Evolutionary conservation across 805 yeast species (phyloP).

Genomic region (Nakazawaea holstii): DNA sequence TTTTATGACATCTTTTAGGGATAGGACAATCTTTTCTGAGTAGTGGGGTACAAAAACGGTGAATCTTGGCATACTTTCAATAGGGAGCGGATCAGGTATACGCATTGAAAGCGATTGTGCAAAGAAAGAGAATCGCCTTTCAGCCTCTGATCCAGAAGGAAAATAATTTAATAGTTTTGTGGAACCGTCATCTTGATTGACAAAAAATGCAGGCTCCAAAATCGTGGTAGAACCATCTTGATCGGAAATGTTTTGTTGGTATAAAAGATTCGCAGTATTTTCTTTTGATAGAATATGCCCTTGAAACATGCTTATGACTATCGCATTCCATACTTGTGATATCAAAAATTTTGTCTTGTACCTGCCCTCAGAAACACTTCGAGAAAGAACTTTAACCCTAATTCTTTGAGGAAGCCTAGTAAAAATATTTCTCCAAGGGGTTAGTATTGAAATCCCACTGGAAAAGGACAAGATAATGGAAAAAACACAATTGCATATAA

Average conservation of each 20-base stretch:
- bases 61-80: constrained; percentile 42
- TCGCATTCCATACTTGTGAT: constrained; percentile 51
- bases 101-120: constrained; percentile 47
- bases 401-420: constrained; percentile 46
- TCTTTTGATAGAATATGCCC: constrained; percentile 49
- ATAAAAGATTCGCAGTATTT: constrained; percentile 32
- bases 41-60: constrained; percentile 50
- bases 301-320: constrained; percentile 47
- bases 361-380: constrained; percentile 39
- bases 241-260: constrained; percentile 45
- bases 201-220: constrained; percentile 40
- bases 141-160: constrained; percentile 42
- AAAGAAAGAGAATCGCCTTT: constrained; percentile 46
- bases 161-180: constrained; percentile 33
- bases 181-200: constrained; percentile 41
- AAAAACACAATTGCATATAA: constrained; percentile 47
- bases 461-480: constrained; percentile 44
- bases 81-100: constrained; percentile 42
- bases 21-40: constrained; percentile 41
- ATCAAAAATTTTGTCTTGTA: constrained; percentile 33
- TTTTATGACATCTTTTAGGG: constrained; percentile 39
- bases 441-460: constrained; percentile 48
- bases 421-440: constrained; percentile 56
- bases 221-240: constrained; percentile 30
- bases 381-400: constrained; percentile 39